Evolutionary conservation across 139 green algal species (phyloP).

Genomic region (Desmodesmus armatus): DNA sequence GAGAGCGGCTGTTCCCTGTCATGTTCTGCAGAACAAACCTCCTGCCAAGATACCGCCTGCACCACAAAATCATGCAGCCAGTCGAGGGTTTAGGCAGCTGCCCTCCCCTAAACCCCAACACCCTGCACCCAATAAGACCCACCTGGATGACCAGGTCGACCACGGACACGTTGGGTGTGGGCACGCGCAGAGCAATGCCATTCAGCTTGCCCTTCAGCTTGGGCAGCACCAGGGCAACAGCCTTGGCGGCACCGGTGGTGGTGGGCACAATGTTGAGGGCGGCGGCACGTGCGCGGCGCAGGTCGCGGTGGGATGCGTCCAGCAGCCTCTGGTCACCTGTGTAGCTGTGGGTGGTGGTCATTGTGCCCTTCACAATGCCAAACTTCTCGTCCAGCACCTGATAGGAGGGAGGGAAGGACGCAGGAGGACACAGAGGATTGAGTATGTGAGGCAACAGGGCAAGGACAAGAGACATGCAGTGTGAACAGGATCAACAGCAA

Average conservation of each 20-base stretch:
- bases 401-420: constrained; percentile 73
- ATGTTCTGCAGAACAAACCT: too few relatives aligned
- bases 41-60: too few relatives aligned
- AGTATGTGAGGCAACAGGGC: too few relatives aligned
- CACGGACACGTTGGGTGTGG: constrained; percentile 98
- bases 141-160: constrained; percentile 98
- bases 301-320: constrained; percentile 97
- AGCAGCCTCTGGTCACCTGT: constrained; percentile 99
- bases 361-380: constrained; percentile 99
- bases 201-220: constrained; percentile 96
- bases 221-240: constrained; percentile 96
- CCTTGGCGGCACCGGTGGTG: constrained; percentile 98
- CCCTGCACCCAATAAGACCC: too few relatives aligned
- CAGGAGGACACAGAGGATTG: not conserved
- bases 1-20: too few relatives aligned
- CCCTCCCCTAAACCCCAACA: too few relatives aligned
- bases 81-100: too few relatives aligned
- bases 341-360: constrained; percentile 99
- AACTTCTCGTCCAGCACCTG: constrained; percentile 99
- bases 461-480: too few relatives aligned
- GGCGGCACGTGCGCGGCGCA: constrained; percentile 95
- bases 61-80: too few relatives aligned
- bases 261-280: constrained; percentile 99
- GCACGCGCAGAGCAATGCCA: constrained; percentile 98
- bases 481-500: too few relatives aligned